Evolutionary conservation across 345 rosid genomes (phyloP).

Genomic region (Hirschfeldia incana): DNA sequence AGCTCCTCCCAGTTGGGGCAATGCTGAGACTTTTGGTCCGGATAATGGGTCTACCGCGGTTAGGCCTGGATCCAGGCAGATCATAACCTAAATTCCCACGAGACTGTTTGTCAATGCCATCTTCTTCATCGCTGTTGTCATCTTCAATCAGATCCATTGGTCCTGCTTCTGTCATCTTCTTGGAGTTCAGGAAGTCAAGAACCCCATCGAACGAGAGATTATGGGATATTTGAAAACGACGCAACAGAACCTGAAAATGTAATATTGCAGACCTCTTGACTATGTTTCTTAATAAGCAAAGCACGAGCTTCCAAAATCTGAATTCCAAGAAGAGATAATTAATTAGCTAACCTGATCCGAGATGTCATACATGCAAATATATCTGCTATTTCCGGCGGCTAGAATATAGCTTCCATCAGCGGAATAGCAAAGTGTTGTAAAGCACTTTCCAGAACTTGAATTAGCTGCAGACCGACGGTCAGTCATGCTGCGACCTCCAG

Average conservation of each 20-base stretch:
- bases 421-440: slow-evolving; percentile 84
- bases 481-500: slow-evolving; percentile 91
- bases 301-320: slow-evolving; percentile 8
- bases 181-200: slow-evolving; percentile 88
- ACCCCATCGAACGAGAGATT: slow-evolving; percentile 91
- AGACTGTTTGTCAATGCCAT: slow-evolving; percentile 77
- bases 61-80: slow-evolving; percentile 87
- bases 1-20: not conserved
- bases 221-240: slow-evolving; percentile 79
- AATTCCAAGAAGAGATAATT: not conserved
- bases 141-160: slow-evolving; percentile 92
- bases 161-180: slow-evolving; percentile 96
- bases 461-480: slow-evolving; percentile 93
- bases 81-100: slow-evolving; percentile 72
- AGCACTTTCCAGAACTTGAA: slow-evolving; percentile 94
- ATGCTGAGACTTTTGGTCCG: slow-evolving; percentile 16
- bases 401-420: slow-evolving; percentile 95
- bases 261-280: slow-evolving; percentile 20
- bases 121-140: slow-evolving; percentile 75
- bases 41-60: slow-evolving; percentile 65
- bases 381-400: slow-evolving; percentile 97
- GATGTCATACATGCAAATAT: slow-evolving; percentile 93
- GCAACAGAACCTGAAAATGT: slow-evolving; percentile 65
- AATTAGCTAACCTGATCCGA: slow-evolving; percentile 78
- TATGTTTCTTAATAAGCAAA: slow-evolving; percentile 15